Conservation (phyloP, 2,329 filamentous ascomycete genomes). For the Fusarium sp. region DNA sequence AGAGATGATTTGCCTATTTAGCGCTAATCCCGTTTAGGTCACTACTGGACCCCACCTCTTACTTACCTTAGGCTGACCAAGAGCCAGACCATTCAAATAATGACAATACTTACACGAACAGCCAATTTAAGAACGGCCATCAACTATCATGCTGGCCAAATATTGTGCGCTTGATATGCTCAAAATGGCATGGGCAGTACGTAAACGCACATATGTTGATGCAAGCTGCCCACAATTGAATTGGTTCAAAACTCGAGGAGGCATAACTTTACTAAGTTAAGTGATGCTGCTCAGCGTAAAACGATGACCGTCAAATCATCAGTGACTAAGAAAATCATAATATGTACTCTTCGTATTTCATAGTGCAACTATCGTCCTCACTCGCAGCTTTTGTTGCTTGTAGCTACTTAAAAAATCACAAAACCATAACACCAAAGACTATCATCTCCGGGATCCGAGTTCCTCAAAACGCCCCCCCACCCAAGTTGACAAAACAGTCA, state of each 20-base stretch:
- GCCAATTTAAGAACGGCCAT: background rate
- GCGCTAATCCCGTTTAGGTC: slow-evolving; percentile 39
- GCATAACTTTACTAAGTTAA: no score
- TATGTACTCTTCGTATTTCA: slow-evolving; percentile 37
- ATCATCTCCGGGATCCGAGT: slow-evolving; percentile 44
- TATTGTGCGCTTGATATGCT: background rate
- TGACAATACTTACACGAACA: slow-evolving; percentile 22
- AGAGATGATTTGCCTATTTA: slow-evolving; percentile 39
- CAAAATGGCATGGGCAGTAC: background rate
- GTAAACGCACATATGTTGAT: background rate
- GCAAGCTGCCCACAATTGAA: background rate
- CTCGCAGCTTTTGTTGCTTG: slow-evolving; percentile 49
- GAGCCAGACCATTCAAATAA: slow-evolving; percentile 13
- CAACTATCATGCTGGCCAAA: background rate
- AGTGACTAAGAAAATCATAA: background rate
- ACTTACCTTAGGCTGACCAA: slow-evolving; percentile 9
- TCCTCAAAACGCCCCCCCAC: slow-evolving; percentile 46
- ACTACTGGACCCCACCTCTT: slow-evolving; percentile 32
- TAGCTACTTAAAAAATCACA: slow-evolving; percentile 40
- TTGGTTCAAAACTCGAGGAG: background rate
- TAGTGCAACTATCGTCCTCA: slow-evolving; percentile 41
- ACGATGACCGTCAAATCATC: background rate
- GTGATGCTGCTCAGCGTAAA: background rate
- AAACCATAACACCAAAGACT: slow-evolving; percentile 49
- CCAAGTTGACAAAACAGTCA: slow-evolving; percentile 40